A percentile compares a stretch with the other conserved stretches of the same genome.
Conservation (phyloP, 2,329 filamentous ascomycete species). For the Dactylellina parvicollis region DNA sequence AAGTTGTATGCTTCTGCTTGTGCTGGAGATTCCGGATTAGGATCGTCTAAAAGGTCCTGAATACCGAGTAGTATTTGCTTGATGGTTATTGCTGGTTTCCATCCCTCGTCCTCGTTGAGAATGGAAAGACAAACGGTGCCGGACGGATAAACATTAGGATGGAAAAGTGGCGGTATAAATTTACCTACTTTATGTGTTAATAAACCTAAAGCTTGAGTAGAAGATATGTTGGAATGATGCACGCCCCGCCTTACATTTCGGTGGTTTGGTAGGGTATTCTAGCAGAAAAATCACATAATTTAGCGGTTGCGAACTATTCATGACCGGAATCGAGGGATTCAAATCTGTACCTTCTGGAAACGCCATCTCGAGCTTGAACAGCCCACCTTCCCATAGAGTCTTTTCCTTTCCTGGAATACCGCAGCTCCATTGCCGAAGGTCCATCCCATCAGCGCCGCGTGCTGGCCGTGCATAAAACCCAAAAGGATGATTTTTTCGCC, state of each 20-base stretch:
- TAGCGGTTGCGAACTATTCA: conserved; percentile 18
- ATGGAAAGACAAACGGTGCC: conserved; percentile 98
- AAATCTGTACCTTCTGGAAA: conserved; percentile 84
- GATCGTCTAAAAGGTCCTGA: conserved; percentile 93
- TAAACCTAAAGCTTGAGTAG: no score
- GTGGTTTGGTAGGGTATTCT: conserved; percentile 99
- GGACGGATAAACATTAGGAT: conserved; percentile 97
- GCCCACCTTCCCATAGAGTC: conserved; percentile 96
- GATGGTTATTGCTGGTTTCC: conserved; percentile 98
- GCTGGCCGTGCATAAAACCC: conserved; percentile 93
- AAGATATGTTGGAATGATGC: no score
- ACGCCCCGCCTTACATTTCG: conserved; percentile 80
- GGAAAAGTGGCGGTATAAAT: conserved; percentile 94
- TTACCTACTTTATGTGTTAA: conserved; percentile 78
- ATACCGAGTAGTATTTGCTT: conserved; percentile 97
- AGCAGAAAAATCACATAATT: conserved; percentile 41
- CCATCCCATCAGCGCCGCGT: conserved; percentile 79
- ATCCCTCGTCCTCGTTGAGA: conserved; percentile 96
- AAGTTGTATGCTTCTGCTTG: conserved; percentile 98
- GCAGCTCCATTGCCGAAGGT: conserved; percentile 96
- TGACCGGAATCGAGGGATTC: neutral
- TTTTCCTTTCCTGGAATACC: conserved; percentile 95
- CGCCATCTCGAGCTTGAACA: conserved; percentile 91
- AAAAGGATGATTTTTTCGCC: conserved; percentile 95
- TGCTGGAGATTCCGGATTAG: conserved; percentile 94